phyloP scores from a whole-genome alignment of 2,329 filamentous ascomycete genomes.

The Didymella keratinophila region DNA sequence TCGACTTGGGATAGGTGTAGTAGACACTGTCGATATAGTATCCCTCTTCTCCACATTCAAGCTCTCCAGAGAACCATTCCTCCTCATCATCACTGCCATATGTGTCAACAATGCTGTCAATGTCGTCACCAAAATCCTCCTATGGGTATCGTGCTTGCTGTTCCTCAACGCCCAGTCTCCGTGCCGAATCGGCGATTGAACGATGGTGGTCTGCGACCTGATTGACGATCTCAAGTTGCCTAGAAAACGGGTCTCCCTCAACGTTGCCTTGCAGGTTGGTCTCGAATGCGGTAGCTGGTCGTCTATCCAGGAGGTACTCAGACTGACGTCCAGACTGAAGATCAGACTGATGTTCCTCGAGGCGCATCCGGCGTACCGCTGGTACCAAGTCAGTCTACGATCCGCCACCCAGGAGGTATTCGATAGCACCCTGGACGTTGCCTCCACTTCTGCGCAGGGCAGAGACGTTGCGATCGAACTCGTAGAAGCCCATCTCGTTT shows the following conservation, averaged over 20 bases:
- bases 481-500: conserved; percentile 99
- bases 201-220: background rate
- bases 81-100: conserved; percentile 1
- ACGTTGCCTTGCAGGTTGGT: background rate
- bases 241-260: background rate
- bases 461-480: conserved; percentile 92
- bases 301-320: no score
- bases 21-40: conserved; percentile 3
- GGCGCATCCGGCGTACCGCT: conserved; percentile 12
- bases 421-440: conserved; percentile 90
- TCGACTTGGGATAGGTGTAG: conserved; percentile 2
- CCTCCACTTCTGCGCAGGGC: conserved; percentile 88
- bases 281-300: background rate
- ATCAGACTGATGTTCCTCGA: background rate
- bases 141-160: conserved; percentile 4
- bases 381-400: conserved; percentile 29
- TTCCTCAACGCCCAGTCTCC: conserved; percentile 1
- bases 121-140: conserved; percentile 16
- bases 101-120: conserved; percentile 7
- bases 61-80: background rate
- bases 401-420: conserved; percentile 65
- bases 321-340: background rate
- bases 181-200: conserved; percentile 1
- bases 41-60: background rate
- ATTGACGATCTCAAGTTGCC: conserved; percentile 5